phyloP scores from a whole-genome alignment of 257 asterid species.

The Ilex asprella region DNA sequence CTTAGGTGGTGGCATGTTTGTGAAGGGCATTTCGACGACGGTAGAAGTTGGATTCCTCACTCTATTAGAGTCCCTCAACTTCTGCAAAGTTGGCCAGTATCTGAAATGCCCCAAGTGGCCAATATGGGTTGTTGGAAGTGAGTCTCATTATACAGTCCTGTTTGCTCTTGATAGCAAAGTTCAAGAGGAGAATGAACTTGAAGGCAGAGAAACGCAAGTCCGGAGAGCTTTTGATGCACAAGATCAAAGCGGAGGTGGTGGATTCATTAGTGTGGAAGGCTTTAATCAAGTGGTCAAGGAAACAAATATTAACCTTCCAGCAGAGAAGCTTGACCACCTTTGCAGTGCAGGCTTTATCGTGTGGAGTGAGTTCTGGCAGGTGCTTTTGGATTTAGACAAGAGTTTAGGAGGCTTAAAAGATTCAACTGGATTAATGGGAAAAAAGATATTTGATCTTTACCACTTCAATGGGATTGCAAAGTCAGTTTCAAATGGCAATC shows the following conservation, averaged over 20 bases:
- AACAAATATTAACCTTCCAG: slow-evolving; percentile 49
- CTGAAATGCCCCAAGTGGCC: slow-evolving; percentile 95
- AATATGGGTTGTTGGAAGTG: slow-evolving; percentile 98
- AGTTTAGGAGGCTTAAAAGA: slow-evolving; percentile 82
- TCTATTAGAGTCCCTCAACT: slow-evolving; percentile 80
- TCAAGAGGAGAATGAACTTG: slow-evolving; percentile 85
- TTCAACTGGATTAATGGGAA: slow-evolving; percentile 73
- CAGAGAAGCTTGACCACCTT: slow-evolving; percentile 62
- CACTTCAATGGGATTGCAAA: slow-evolving; percentile 95
- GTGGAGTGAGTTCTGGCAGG: slow-evolving; percentile 97
- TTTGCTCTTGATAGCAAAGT: slow-evolving; percentile 81
- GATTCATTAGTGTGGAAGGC: slow-evolving; percentile 83
- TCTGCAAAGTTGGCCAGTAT: slow-evolving; percentile 79
- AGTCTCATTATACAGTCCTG: slow-evolving; percentile 87
- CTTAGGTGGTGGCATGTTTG: slow-evolving; percentile 90
- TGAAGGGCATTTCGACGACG: slow-evolving; percentile 70
- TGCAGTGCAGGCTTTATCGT: slow-evolving; percentile 70
- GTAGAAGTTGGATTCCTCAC: slow-evolving; percentile 98
- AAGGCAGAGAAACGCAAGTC: slow-evolving; percentile 62
- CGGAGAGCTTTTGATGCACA: slow-evolving; percentile 87
- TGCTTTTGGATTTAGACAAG: slow-evolving; percentile 69
- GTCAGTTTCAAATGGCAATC: slow-evolving; percentile 52
- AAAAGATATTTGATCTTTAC: slow-evolving; percentile 76
- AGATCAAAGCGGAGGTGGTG: slow-evolving; percentile 99
- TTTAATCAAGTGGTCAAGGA: slow-evolving; percentile 73